Conservation (phyloP, 2,329 filamentous ascomycete genomes). For the Curvularia verruculosa region DNA sequence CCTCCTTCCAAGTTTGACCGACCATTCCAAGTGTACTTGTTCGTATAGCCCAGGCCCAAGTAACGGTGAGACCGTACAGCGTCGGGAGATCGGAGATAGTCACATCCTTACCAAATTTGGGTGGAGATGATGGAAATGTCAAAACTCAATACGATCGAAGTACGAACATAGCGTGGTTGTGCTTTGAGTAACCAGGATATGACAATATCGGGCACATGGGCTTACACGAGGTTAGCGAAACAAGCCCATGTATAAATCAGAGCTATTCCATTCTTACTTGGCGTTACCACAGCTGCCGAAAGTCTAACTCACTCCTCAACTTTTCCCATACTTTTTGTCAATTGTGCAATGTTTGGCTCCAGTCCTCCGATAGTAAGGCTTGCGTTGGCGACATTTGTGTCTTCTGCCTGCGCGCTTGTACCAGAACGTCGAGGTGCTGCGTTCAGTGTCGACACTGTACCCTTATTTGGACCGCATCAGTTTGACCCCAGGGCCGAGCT, state of each 20-base stretch:
- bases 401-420: neutral
- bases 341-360: neutral
- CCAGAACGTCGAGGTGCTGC: neutral
- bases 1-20: neutral
- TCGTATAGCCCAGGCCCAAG: neutral
- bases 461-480: neutral
- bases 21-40: too few relatives aligned
- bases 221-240: neutral
- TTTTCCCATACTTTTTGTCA: neutral
- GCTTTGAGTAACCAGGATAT: neutral
- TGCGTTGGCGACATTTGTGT: neutral
- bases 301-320: too few relatives aligned
- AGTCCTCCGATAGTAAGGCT: neutral
- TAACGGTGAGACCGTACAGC: neutral
- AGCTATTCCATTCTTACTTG: neutral
- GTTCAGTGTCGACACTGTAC: neutral
- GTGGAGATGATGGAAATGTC: neutral
- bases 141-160: neutral
- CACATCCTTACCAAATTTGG: neutral
- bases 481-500: neutral
- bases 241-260: neutral
- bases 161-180: neutral
- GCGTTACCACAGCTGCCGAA: too few relatives aligned
- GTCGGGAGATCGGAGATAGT: too few relatives aligned
- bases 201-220: neutral